Conservation (phyloP, 1,284 basidiomycete species). For the Malassezia cuniculi region DNA sequence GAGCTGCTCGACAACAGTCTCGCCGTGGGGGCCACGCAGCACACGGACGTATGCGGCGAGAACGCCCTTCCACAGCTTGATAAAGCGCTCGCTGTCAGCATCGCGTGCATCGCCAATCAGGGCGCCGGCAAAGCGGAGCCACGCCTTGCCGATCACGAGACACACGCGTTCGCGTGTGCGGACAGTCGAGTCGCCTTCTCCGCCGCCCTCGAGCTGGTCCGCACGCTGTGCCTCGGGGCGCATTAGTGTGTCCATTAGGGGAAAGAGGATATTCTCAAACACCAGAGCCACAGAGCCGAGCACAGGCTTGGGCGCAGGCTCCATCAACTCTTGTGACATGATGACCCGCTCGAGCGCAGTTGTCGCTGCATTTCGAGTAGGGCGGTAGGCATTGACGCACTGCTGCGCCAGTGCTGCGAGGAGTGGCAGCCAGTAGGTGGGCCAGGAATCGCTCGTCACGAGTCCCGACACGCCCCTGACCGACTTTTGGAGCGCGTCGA, state of each 20-base stretch:
- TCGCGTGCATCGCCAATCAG: conserved; percentile 48
- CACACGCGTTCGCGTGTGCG: conserved; percentile 79
- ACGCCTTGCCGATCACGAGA: conserved; percentile 79
- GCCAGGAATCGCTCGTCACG: conserved; percentile 57
- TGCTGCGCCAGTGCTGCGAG: conserved; percentile 67
- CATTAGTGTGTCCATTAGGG: conserved; percentile 77
- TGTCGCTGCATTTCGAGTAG: conserved; percentile 73
- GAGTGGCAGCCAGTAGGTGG: conserved; percentile 64
- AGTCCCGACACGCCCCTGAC: conserved; percentile 25
- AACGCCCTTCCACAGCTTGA: conserved; percentile 58
- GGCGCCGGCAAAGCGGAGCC: conserved; percentile 78
- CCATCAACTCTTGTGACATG: conserved; percentile 61
- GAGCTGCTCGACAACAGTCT: conserved; percentile 85
- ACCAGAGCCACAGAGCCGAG: conserved; percentile 46
- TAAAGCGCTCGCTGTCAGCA: conserved; percentile 44
- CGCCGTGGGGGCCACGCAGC: conserved; percentile 53
- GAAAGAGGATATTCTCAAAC: conserved; percentile 81
- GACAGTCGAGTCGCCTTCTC: conserved; percentile 56
- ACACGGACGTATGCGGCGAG: background rate
- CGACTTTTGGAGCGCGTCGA: conserved; percentile 56
- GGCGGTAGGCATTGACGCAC: conserved; percentile 68
- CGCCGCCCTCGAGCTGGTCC: conserved; percentile 52
- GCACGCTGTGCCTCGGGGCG: conserved; percentile 67
- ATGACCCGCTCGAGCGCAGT: conserved; percentile 73
- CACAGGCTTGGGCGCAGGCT: conserved; percentile 47